phyloP scores from a whole-genome alignment of 2,329 filamentous ascomycete genomes.

The Aspergillus candidus region DNA sequence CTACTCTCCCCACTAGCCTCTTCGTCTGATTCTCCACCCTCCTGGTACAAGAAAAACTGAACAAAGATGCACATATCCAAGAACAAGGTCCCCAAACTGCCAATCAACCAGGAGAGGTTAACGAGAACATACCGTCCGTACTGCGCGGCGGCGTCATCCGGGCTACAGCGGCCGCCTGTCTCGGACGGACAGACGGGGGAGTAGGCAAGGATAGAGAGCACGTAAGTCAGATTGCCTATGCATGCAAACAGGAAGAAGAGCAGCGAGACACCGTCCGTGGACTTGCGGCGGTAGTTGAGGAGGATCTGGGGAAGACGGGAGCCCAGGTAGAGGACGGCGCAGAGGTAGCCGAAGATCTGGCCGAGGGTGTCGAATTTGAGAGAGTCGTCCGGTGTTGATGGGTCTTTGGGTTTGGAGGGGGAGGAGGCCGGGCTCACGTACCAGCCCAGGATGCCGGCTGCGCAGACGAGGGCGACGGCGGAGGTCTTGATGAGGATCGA shows the following conservation, averaged over 20 bases:
- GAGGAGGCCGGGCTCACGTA: slow-evolving; percentile 57
- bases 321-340: slow-evolving; percentile 80
- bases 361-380: slow-evolving; percentile 69
- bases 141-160: slow-evolving; percentile 58
- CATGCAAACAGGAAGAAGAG: slow-evolving; percentile 97
- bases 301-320: slow-evolving; percentile 85
- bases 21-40: slow-evolving; percentile 22
- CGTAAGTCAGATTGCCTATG: slow-evolving; percentile 89
- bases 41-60: slow-evolving; percentile 82
- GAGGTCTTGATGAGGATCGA: slow-evolving; percentile 64
- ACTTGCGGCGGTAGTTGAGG: slow-evolving; percentile 87
- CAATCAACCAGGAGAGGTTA: slow-evolving; percentile 84
- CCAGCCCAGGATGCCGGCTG: slow-evolving; percentile 80
- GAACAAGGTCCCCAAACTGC: slow-evolving; percentile 79
- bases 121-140: slow-evolving; percentile 82
- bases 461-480: slow-evolving; percentile 73
- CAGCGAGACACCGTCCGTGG: slow-evolving; percentile 86
- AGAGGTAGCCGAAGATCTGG: slow-evolving; percentile 90
- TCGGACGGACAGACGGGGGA: slow-evolving; percentile 59
- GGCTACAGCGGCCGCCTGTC: slow-evolving; percentile 46
- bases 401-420: slow-evolving; percentile 33
- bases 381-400: slow-evolving; percentile 5
- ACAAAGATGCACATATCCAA: slow-evolving; percentile 81
- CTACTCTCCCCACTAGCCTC: slow-evolving; percentile 6
- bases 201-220: slow-evolving; percentile 85